Evolutionary conservation across 257 asterid species (phyloP).

Genomic region (Thymus mandschuricus): DNA sequence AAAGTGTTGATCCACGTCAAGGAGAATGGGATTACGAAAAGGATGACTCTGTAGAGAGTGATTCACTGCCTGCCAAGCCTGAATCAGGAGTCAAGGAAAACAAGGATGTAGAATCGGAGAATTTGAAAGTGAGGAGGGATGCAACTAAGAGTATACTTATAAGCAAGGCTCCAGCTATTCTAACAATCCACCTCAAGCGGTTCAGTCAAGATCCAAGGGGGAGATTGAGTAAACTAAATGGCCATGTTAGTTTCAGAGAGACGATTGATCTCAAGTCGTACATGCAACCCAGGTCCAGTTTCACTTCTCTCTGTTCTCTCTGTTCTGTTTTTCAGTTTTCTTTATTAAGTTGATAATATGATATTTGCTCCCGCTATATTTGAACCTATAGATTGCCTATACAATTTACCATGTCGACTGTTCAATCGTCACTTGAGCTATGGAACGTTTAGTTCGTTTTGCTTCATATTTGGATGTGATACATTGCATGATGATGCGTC

Average conservation of each 20-base stretch:
- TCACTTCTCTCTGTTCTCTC: conserved; percentile 8
- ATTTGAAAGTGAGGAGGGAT: conserved; percentile 81
- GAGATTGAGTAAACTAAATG: conserved; percentile 80
- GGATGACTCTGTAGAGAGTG: conserved; percentile 33
- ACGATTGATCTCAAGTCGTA: conserved; percentile 70
- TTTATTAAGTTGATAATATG: background rate
- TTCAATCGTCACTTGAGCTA: background rate
- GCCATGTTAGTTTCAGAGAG: conserved; percentile 76
- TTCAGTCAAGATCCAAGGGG: conserved; percentile 90
- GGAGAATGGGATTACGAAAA: conserved; percentile 36
- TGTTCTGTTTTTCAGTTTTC: conserved; percentile 21
- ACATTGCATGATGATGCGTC: background rate
- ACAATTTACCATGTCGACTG: background rate
- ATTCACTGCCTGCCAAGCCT: conserved; percentile 29
- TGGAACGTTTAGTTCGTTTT: background rate
- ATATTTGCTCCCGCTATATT: too few species aligned
- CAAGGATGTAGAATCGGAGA: conserved; percentile 47
- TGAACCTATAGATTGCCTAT: conserved; percentile 1
- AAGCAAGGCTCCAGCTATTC: conserved; percentile 67
- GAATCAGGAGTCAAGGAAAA: conserved; percentile 49
- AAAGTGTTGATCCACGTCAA: conserved; percentile 26
- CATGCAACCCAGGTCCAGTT: conserved; percentile 72
- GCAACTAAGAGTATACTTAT: conserved; percentile 81
- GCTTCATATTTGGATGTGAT: background rate
- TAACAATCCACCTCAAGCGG: conserved; percentile 87